Percentiles rank a stretch among this genome's conserved stretches.
These are phyloP conservation scores for Metschnikowia sp. DNA, from an alignment of 805 yeast species.

Conservation along the genomic window DNA sequence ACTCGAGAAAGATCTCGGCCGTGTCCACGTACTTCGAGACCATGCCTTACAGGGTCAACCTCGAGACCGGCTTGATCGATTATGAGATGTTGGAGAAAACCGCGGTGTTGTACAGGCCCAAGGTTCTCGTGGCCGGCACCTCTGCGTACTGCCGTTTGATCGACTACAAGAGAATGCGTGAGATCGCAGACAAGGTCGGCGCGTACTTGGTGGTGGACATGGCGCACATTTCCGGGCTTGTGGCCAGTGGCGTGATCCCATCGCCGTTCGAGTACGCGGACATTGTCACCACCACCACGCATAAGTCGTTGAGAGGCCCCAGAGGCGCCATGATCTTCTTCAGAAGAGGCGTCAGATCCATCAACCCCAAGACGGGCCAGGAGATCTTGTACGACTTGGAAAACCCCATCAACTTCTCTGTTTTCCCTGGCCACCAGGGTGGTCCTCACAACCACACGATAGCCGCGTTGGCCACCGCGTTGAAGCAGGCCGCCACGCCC, in stretches of 20 bases:
- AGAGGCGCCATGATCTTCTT: slow-evolving; percentile 99
- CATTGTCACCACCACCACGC: slow-evolving; percentile 97
- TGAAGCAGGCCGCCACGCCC: slow-evolving; percentile 88
- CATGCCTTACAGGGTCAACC: slow-evolving; percentile 95
- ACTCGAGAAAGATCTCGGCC: slow-evolving; percentile 87
- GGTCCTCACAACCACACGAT: slow-evolving; percentile 99
- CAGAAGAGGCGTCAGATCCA: slow-evolving; percentile 90
- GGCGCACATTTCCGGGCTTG: slow-evolving; percentile 97
- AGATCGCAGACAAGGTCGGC: slow-evolving; percentile 95
- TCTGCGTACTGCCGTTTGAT: slow-evolving; percentile 96
- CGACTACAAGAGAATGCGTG: slow-evolving; percentile 94
- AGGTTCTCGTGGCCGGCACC: slow-evolving; percentile 95
- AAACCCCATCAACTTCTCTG: slow-evolving; percentile 93
- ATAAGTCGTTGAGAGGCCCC: slow-evolving; percentile 98
- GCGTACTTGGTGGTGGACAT: slow-evolving; percentile 95
- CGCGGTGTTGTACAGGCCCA: slow-evolving; percentile 91
- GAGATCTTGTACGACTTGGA: slow-evolving; percentile 89
- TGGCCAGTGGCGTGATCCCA: slow-evolving; percentile 93
- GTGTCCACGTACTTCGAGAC: slow-evolving; percentile 97
- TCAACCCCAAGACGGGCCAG: slow-evolving; percentile 82
- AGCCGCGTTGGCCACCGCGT: slow-evolving; percentile 94
- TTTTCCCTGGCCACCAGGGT: slow-evolving; percentile 99
- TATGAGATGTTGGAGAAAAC: slow-evolving; percentile 92
- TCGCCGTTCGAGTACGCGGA: slow-evolving; percentile 97
- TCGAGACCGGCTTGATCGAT: slow-evolving; percentile 90